phyloP scores from a whole-genome alignment of 768 basidiomycete genomes.

The Phylloporus arenicola region DNA sequence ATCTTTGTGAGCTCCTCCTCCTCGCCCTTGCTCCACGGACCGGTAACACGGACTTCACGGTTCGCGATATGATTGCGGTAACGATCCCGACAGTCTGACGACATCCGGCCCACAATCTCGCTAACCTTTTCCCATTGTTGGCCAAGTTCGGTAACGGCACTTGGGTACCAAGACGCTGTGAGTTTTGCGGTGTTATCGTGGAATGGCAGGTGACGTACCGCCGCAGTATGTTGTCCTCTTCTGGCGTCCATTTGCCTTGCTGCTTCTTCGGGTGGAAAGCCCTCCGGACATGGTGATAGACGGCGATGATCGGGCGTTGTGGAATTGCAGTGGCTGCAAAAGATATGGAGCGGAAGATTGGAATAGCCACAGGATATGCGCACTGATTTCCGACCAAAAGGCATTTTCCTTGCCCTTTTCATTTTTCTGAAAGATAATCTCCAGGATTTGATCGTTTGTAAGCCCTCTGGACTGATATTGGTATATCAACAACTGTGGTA shows the following conservation, averaged over 20 bases:
- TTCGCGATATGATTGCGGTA: slow-evolving; percentile 79
- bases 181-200: slow-evolving; percentile 1
- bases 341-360: slow-evolving; percentile 6
- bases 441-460: slow-evolving; percentile 48
- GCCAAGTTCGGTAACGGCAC: slow-evolving; percentile 65
- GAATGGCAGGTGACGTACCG: slow-evolving; percentile 40
- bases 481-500: slow-evolving; percentile 1
- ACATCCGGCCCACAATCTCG: slow-evolving; percentile 63
- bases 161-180: slow-evolving; percentile 23
- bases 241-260: slow-evolving; percentile 63
- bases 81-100: slow-evolving; percentile 78
- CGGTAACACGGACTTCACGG: slow-evolving; percentile 55
- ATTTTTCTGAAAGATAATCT: slow-evolving; percentile 64
- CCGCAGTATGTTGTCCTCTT: slow-evolving; percentile 60
- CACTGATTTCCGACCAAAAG: slow-evolving; percentile 82
- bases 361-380: slow-evolving; percentile 18
- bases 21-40: slow-evolving; percentile 77
- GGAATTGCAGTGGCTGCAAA: slow-evolving; percentile 60
- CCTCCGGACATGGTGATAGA: slow-evolving; percentile 77
- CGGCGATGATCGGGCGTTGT: slow-evolving; percentile 73
- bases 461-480: slow-evolving; percentile 45
- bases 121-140: slow-evolving; percentile 81
- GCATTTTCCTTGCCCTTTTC: slow-evolving; percentile 54
- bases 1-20: slow-evolving; percentile 70
- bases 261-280: slow-evolving; percentile 61